Conservation (phyloP, 2,329 filamentous ascomycete species). For the Pseudopyrenochaeta lycopersici region DNA sequence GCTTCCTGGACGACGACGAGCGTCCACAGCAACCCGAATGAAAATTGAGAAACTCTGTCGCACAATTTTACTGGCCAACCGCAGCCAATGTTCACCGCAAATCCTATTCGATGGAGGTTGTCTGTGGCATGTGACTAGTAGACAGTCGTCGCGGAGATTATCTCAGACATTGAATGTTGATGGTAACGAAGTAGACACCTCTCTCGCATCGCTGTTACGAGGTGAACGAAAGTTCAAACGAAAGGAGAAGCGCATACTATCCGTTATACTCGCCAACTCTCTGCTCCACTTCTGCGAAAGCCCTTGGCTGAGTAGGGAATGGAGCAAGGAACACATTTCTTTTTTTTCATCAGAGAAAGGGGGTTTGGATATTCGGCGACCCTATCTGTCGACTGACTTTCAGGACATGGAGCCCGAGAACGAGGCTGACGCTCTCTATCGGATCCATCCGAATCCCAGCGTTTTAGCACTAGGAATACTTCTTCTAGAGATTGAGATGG, state of each 20-base stretch:
- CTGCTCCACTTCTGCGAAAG: neutral
- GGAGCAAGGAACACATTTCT: neutral
- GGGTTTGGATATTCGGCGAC: neutral
- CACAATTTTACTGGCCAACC: too few relatives aligned
- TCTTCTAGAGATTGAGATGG: neutral
- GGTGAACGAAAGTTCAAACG: neutral
- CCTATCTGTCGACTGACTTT: neutral
- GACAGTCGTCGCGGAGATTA: too few relatives aligned
- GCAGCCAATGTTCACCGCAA: too few relatives aligned
- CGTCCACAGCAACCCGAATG: too few relatives aligned
- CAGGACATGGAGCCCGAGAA: neutral
- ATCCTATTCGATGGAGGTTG: too few relatives aligned
- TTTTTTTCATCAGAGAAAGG: neutral
- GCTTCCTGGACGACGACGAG: too few relatives aligned
- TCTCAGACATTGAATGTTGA: too few relatives aligned
- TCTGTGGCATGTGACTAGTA: too few relatives aligned
- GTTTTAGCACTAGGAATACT: neutral
- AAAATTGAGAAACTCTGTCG: too few relatives aligned
- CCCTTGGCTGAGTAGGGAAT: neutral
- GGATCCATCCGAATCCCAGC: neutral
- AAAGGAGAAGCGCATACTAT: neutral
- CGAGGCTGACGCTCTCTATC: neutral
- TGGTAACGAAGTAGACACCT: neutral
- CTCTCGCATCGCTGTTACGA: neutral
- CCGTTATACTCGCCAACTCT: neutral